phyloP scores from a whole-genome alignment of 305 asterid species.

The Plantago coronopus region DNA sequence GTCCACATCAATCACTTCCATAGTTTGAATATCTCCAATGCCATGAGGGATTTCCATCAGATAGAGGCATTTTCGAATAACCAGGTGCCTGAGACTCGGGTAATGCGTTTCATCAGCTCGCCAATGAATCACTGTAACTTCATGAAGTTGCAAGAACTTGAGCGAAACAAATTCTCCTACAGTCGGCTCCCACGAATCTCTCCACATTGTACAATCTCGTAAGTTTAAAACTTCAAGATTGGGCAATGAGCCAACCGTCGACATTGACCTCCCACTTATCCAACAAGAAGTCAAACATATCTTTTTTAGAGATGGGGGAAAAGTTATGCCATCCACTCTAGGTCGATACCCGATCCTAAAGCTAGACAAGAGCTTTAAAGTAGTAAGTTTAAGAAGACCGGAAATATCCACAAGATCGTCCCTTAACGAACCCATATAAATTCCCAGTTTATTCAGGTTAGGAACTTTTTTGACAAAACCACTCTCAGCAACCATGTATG shows the following conservation, averaged over 20 bases:
- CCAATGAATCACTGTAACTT: conserved; percentile 17
- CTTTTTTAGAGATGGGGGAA: conserved; percentile 18
- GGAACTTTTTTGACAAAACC: conserved; percentile 10
- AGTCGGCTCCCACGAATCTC: conserved; percentile 21
- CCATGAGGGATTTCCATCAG: conserved; percentile 23
- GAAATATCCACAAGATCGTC: conserved; percentile 9
- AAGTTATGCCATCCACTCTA: background rate
- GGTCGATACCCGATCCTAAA: too few species aligned
- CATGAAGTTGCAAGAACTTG: conserved; percentile 14
- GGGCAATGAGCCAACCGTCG: conserved; percentile 7
- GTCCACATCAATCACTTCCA: conserved; percentile 21
- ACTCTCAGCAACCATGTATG: background rate
- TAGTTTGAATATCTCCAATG: conserved; percentile 26
- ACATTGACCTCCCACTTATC: conserved; percentile 10
- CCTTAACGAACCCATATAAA: background rate
- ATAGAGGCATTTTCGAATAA: conserved; percentile 11
- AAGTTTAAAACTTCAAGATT: conserved; percentile 29
- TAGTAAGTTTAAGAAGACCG: conserved; percentile 23
- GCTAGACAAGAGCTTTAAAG: conserved; percentile 4
- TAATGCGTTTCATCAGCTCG: conserved; percentile 18
- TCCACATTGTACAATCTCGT: background rate
- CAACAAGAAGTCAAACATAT: conserved; percentile 8
- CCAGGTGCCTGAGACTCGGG: conserved; percentile 24
- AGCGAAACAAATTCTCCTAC: conserved; percentile 17
- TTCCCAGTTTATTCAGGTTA: conserved; percentile 18